A percentile compares a stretch with the other conserved stretches of the same genome.
Evolutionary conservation across 352 stramenopile species (phyloP).

Genomic region (Pythium aphanidermatum): DNA sequence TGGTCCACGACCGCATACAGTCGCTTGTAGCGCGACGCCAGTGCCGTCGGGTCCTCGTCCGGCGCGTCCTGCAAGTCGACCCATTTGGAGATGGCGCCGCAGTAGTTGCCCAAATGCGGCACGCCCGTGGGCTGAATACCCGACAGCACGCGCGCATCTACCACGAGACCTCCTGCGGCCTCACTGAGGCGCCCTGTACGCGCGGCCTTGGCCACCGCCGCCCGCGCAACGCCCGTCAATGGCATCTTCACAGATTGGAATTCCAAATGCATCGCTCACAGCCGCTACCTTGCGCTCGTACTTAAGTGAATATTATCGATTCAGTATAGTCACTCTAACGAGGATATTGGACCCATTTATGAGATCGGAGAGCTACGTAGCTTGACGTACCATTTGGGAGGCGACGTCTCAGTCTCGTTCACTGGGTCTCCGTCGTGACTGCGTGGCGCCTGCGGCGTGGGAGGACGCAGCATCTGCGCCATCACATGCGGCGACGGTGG

Average conservation of each 20-base stretch:
- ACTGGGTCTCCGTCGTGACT: slow-evolving; percentile 1
- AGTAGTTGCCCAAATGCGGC: slow-evolving; percentile 99
- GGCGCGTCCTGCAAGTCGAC: slow-evolving; percentile 89
- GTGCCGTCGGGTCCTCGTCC: slow-evolving; percentile 9
- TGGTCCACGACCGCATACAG: slow-evolving; percentile 93
- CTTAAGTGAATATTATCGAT: background rate
- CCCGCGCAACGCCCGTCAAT: background rate
- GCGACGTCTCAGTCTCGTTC: background rate
- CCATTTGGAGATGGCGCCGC: slow-evolving; percentile 97
- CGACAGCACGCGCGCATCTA: slow-evolving; percentile 82
- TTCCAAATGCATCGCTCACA: too few relatives aligned
- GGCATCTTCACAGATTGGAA: background rate
- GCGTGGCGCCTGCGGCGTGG: slow-evolving; percentile 10
- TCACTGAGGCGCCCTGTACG: too few relatives aligned
- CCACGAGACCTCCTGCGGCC: too few relatives aligned
- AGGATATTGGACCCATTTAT: slow-evolving; percentile 8
- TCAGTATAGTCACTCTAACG: slow-evolving; percentile 4
- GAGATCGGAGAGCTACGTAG: slow-evolving; percentile 25
- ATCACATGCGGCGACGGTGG: slow-evolving; percentile 14
- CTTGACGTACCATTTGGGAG: slow-evolving; percentile 65
- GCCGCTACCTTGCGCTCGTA: background rate
- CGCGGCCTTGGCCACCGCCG: slow-evolving; percentile 6
- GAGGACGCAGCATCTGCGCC: slow-evolving; percentile 38
- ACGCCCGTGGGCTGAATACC: slow-evolving; percentile 97
- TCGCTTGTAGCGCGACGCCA: slow-evolving; percentile 16